A percentile compares a stretch with the other conserved stretches of the same genome.
These are phyloP conservation scores for Datisca glomerata DNA, from an alignment of 306 rosid genomes.

Conservation along the genomic window DNA sequence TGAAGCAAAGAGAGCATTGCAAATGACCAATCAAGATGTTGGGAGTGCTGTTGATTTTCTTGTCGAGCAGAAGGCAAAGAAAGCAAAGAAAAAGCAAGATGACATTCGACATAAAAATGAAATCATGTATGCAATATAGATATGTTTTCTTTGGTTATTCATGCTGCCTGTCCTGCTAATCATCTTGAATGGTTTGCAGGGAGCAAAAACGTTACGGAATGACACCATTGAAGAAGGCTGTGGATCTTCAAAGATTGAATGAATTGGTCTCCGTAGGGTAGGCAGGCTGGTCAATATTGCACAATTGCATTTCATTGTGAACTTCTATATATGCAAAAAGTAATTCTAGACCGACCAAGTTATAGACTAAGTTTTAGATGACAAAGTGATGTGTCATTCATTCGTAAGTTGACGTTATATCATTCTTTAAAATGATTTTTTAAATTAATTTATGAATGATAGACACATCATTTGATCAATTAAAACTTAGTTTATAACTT, in stretches of 20 bases:
- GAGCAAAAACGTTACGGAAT: slow-evolving; percentile 70
- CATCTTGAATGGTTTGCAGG: slow-evolving; percentile 29
- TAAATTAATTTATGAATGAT: too few relatives aligned
- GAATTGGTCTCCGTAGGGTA: slow-evolving; percentile 74
- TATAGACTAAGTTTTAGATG: too few relatives aligned
- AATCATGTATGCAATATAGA: slow-evolving; percentile 32
- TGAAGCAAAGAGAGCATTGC: slow-evolving; percentile 65
- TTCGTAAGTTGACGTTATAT: too few relatives aligned
- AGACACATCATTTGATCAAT: too few relatives aligned
- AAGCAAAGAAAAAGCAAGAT: slow-evolving; percentile 41
- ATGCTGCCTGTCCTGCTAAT: slow-evolving; percentile 8
- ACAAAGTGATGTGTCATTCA: too few relatives aligned
- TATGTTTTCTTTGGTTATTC: slow-evolving; percentile 4
- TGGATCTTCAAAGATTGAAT: slow-evolving; percentile 56
- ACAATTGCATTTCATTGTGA: too few relatives aligned
- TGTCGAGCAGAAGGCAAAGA: slow-evolving; percentile 49
- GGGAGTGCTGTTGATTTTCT: slow-evolving; percentile 77
- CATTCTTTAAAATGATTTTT: too few relatives aligned
- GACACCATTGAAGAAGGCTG: slow-evolving; percentile 69
- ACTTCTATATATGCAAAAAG: too few relatives aligned
- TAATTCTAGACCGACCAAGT: too few relatives aligned
- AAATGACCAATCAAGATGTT: slow-evolving; percentile 87
- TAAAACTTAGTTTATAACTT: too few relatives aligned
- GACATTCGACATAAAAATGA: slow-evolving; percentile 38
- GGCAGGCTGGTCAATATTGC: slow-evolving; percentile 9